Evolutionary conservation across 192 early-diverging fungal genomes (phyloP), one percentile per base, ranked within the genome.

Genomic region (Entomortierella parvispora): DNA sequence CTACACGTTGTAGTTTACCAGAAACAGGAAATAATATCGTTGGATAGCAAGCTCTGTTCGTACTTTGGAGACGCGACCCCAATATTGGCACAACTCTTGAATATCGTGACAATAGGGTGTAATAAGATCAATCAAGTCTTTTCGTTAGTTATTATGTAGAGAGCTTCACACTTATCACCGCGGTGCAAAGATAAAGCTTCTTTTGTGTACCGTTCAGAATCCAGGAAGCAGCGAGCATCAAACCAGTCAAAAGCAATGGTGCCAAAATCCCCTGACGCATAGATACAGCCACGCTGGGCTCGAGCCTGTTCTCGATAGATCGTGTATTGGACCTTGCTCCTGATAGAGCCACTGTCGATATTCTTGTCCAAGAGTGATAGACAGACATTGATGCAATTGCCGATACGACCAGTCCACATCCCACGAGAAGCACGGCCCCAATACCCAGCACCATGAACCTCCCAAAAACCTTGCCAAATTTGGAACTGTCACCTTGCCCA

Each of bases 201-300:
- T 6, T 33, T 5, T n/a, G n/a, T n/a, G n/a, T 69, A 69, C 68
- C 68, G 53, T 69, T 69, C 11, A 69, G 25, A 31, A 69, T 62
- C 68, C 68, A 69, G 2, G 68, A 53, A 5, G 28, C 49, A 25
- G 58, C 57, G 32, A 60, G n/a, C 68, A 61, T 69, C 51, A 69
- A n/a, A 2, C 20, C 7, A 2, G 58, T 22, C 7, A 69, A 31
- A 23, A 69, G 23, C 20, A 54, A 14, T 10, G 68, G 68, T 1
- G 58, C 51, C 4, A 60, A 18, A 18, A 69, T 23, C 6, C 58
- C 58, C 20, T 71, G 69, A 9, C 42, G 15, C 43, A 62, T 34
- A 22, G 62, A 71, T n/a, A 47, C 40, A 9, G 20, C 10, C 10
- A 52, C 14, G 0, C 40, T 10, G 18, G 20, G 15, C n/a, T 20